Evolutionary conservation across 2,329 filamentous ascomycete genomes (phyloP).

Genomic region (Aspergillus novoparasiticus): DNA sequence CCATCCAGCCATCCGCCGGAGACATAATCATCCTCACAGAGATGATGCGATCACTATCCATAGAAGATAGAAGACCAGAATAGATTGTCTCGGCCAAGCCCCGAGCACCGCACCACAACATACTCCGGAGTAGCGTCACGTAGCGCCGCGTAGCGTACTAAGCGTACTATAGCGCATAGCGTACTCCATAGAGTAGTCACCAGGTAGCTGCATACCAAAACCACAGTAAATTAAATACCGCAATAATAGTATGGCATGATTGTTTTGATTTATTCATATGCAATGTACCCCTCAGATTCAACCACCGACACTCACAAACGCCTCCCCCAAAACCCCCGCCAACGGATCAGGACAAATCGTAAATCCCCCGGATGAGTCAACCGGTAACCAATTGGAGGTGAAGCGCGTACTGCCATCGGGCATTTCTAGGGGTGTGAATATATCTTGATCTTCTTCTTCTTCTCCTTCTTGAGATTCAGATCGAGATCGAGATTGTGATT

Average conservation of each 20-base stretch:
- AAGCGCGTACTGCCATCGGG: conserved; percentile 35
- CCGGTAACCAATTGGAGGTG: conserved; percentile 36
- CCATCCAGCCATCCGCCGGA: too few species aligned
- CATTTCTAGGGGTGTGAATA: conserved; percentile 33
- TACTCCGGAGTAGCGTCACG: too few species aligned
- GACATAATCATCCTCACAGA: not conserved
- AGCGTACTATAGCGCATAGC: too few species aligned
- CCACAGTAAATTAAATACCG: too few species aligned
- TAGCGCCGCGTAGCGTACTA: too few species aligned
- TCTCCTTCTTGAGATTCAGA: not conserved
- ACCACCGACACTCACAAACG: conserved; percentile 18
- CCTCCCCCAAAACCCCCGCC: conserved; percentile 4
- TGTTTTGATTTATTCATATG: too few species aligned
- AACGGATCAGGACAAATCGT: conserved; percentile 23
- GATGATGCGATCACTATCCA: not conserved
- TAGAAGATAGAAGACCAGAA: not conserved
- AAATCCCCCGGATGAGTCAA: conserved; percentile 32
- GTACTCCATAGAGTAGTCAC: too few species aligned
- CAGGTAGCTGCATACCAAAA: too few species aligned
- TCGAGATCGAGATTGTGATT: too few species aligned
- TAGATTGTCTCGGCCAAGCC: not conserved
- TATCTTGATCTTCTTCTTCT: conserved; percentile 8
- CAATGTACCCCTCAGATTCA: too few species aligned
- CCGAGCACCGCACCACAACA: not conserved
- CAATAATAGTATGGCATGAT: too few species aligned